Percentiles rank a stretch among this genome's conserved stretches.
Evolutionary conservation across 1,284 basidiomycete genomes (phyloP).

Genomic region (Microbotryum scabiosae): DNA sequence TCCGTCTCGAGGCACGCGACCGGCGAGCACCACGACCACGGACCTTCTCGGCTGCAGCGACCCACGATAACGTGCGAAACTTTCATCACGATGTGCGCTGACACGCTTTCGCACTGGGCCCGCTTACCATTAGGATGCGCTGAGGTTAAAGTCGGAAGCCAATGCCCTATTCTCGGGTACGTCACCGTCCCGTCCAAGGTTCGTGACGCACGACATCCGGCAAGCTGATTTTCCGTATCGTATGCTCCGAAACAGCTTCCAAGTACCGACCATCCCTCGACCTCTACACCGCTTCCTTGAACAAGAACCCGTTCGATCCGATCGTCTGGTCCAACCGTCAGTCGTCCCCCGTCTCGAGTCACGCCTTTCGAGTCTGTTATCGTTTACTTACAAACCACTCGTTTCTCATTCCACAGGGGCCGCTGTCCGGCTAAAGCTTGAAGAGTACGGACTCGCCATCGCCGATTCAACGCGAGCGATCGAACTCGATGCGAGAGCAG

Average conservation of each 20-base stretch:
- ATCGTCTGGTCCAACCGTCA: constrained; percentile 37
- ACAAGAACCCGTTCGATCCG: constrained; percentile 37
- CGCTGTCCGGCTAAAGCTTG: constrained; percentile 46
- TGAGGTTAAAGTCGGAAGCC: constrained; percentile 62
- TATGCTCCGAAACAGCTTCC: constrained; percentile 11
- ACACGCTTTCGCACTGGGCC: not conserved
- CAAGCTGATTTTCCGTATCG: constrained; percentile 1
- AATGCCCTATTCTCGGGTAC: constrained; percentile 75
- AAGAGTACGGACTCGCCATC: constrained; percentile 72
- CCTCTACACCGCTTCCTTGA: constrained; percentile 37
- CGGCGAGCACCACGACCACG: not conserved
- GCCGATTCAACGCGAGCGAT: constrained; percentile 74
- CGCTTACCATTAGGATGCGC: constrained; percentile 25
- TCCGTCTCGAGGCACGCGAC: not conserved
- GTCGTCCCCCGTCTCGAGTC: constrained; percentile 32
- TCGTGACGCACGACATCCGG: not conserved
- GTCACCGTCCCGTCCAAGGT: constrained; percentile 24
- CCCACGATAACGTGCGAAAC: not conserved
- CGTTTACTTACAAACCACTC: constrained; percentile 26
- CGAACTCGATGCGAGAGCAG: constrained; percentile 77
- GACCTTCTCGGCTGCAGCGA: not conserved
- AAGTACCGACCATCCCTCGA: constrained; percentile 34
- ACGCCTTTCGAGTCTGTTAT: constrained; percentile 33
- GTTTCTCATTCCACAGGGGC: constrained; percentile 35
- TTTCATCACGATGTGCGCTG: not conserved